A percentile compares a stretch with the other conserved stretches of the same genome.
phyloP scores from a whole-genome alignment of 1,284 basidiomycete species.

The Ceratorhiza oryzae-sativae region DNA sequence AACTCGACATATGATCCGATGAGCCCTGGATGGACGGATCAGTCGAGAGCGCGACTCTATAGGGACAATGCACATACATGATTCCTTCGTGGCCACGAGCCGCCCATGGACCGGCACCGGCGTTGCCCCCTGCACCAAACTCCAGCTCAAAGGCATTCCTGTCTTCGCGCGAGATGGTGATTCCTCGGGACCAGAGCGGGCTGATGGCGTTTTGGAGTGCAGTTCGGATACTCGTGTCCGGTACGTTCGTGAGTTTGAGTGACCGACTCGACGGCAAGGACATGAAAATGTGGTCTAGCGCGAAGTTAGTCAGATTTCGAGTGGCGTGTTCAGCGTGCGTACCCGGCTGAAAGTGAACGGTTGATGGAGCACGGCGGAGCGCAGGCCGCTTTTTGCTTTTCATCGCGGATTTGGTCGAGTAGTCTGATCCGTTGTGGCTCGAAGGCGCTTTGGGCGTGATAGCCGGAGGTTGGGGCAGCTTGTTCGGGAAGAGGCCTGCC shows the following conservation, averaged over 20 bases:
- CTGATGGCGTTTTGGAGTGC: slow-evolving; percentile 32
- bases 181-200: slow-evolving; percentile 31
- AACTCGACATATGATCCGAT: slow-evolving; percentile 29
- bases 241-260: slow-evolving; percentile 35
- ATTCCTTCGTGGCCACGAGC: slow-evolving; percentile 31
- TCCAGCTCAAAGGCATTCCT: slow-evolving; percentile 30
- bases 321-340: not conserved
- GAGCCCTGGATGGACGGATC: slow-evolving; percentile 28
- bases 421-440: slow-evolving; percentile 34
- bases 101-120: slow-evolving; percentile 32
- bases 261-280: slow-evolving; percentile 34
- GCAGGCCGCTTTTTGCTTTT: slow-evolving; percentile 33
- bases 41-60: not conserved
- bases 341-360: slow-evolving; percentile 36
- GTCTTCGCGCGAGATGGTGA: slow-evolving; percentile 32
- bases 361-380: slow-evolving; percentile 31
- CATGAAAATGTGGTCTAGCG: slow-evolving; percentile 32
- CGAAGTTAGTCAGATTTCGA: slow-evolving; percentile 2
- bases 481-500: slow-evolving; percentile 22
- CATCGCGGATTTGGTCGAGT: slow-evolving; percentile 36
- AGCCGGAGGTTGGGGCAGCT: slow-evolving; percentile 29
- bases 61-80: slow-evolving; percentile 14
- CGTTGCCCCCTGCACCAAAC: slow-evolving; percentile 27
- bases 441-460: slow-evolving; percentile 35
- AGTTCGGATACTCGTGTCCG: slow-evolving; percentile 25